Base-by-base conservation (phyloP, 495 filamentous ascomycete genomes). In the Penicillium longicatenatum region DNA sequence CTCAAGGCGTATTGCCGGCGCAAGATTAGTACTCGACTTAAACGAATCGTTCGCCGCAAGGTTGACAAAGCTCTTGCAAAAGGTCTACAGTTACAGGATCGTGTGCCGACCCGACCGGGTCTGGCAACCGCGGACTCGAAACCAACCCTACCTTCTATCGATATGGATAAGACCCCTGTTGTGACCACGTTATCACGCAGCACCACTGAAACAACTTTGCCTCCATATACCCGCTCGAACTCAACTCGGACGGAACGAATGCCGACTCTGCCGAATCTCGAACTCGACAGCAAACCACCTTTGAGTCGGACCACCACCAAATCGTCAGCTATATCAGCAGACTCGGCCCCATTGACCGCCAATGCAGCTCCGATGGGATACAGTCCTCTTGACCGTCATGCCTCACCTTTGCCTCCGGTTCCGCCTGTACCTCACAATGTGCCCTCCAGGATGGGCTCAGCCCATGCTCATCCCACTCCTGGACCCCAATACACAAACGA, bases 51-150 rank as follows among this genome's bases (percentile, higher is more conserved):
- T 4, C 78, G 81, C 16, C 79, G 75, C 57, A 97, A 93, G 72
- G 86, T 95, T 63, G 88, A 90, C 68, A 93, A 92, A 71, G 93
- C 91, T 0, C 69, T 98, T 45, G 86, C 84, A 31, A 90, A 91
- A 57, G 89, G 93, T 20, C 82, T 84, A 70, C 66, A 78, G 72
- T 61, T 83, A 68, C 84, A 83, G 49, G 82, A 86, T 57, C 76
- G 75, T 55, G 84, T 78, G 69, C 84, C 77, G 30, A 78, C 65
- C 11, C 64, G 70, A 19, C 74, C 79, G 1, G 83, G 78, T 63
- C 80, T 83, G 57, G 77, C 68, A 35, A 82, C 82, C 20, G 75
- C 79, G 4, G 78, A 80, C 48, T 63, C 79, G 44, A 82, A 79
- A 63, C 89, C 91, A 4, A 92, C 89, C 0, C 58, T 93, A 24